These are phyloP conservation scores for Pseudogymnoascus sp. DNA, from an alignment of 2,329 filamentous ascomycete species.

Conservation along the genomic window DNA sequence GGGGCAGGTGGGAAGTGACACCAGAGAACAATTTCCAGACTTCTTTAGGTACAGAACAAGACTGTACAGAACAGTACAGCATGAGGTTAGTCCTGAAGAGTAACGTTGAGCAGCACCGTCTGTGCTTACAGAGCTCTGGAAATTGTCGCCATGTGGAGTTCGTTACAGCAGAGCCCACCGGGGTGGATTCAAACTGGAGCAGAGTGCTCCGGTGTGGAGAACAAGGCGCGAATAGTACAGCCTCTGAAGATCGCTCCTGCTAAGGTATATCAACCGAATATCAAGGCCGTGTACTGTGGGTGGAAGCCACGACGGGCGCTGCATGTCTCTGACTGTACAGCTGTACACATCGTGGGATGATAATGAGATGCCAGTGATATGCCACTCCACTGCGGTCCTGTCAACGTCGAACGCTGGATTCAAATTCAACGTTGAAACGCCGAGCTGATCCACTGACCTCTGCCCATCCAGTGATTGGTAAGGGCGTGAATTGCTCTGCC, in stretches of 20 bases:
- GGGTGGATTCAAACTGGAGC: not conserved
- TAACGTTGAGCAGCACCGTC: not conserved
- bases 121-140: not conserved
- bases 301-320: not conserved
- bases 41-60: not conserved
- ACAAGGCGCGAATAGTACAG: not conserved
- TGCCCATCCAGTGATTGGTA: not conserved
- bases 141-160: not conserved
- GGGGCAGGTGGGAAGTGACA: not conserved
- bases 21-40: not conserved
- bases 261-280: not conserved
- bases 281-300: not conserved
- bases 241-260: not conserved
- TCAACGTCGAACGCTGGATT: not conserved
- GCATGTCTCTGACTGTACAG: not conserved
- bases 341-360: not conserved
- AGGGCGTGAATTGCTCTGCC: not conserved
- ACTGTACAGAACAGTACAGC: not conserved
- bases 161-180: not conserved
- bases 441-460: not conserved
- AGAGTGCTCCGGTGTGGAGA: not conserved
- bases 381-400: not conserved
- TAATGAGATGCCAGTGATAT: not conserved
- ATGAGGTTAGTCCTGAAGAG: not conserved
- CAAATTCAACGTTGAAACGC: not conserved